These are phyloP conservation scores for Hemisphaericaspora xylanilytica DNA, from an alignment of 1,139 yeast species.

Conservation along the genomic window DNA sequence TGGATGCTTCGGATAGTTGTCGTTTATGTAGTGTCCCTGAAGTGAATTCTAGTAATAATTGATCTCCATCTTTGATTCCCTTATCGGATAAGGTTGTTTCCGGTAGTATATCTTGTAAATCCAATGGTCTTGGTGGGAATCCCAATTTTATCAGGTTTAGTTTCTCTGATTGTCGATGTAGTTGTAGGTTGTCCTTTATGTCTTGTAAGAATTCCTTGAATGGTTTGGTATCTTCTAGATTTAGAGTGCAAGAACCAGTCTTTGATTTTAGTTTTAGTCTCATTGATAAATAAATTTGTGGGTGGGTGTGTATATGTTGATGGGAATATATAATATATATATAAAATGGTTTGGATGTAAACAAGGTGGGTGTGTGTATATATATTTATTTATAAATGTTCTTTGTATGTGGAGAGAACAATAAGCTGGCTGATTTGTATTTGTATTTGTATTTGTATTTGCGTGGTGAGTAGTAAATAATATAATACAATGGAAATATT, in stretches of 20 bases:
- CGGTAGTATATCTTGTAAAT: constrained; percentile 18
- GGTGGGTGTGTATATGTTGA: too few relatives aligned
- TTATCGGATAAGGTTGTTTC: constrained; percentile 27
- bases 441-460: neutral
- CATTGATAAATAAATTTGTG: too few relatives aligned
- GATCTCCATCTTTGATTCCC: constrained; percentile 60
- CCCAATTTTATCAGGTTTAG: constrained; percentile 44
- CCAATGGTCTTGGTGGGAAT: constrained; percentile 57
- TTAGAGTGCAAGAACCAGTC: constrained; percentile 17
- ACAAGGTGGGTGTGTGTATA: too few relatives aligned
- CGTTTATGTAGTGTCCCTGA: constrained; percentile 7
- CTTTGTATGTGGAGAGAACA: too few relatives aligned
- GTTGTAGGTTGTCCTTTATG: constrained; percentile 14
- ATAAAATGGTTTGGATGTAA: too few relatives aligned
- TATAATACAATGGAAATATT: too few relatives aligned
- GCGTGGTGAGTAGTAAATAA: too few relatives aligned
- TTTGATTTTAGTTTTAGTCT: constrained; percentile 24
- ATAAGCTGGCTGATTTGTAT: too few relatives aligned
- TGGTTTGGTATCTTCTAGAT: constrained; percentile 11
- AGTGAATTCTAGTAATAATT: constrained; percentile 37
- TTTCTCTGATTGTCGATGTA: constrained; percentile 15
- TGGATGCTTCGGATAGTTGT: constrained; percentile 3
- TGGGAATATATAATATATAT: too few relatives aligned
- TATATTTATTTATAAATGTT: too few relatives aligned
- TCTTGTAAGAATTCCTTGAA: constrained; percentile 20